These are phyloP conservation scores for Lotmaria passim DNA, from an alignment of 208 protist genomes.

Conservation along the genomic window DNA sequence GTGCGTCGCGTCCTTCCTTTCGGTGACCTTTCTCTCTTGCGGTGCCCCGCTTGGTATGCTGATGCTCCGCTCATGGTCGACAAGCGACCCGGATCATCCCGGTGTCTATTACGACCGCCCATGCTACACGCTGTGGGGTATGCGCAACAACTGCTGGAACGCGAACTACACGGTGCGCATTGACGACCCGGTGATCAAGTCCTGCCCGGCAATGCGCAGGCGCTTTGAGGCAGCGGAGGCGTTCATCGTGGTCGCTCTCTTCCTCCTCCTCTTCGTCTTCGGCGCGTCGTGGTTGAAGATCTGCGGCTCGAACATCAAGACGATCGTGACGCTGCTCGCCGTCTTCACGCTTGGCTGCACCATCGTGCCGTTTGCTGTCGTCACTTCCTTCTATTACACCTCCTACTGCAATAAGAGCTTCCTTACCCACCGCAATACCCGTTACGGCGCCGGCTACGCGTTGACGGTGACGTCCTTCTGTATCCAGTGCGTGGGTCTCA, in stretches of 20 bases:
- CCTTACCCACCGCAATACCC: conserved; percentile 33
- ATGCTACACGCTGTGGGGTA: conserved; percentile 72
- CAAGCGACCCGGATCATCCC: not conserved
- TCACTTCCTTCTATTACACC: conserved; percentile 60
- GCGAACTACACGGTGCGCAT: conserved; percentile 53
- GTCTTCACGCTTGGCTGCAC: conserved; percentile 51
- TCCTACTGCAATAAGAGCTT: conserved; percentile 56
- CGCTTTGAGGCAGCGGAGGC: conserved; percentile 61
- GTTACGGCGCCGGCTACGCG: conserved; percentile 55
- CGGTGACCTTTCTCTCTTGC: conserved; percentile 42
- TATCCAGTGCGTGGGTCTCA: conserved; percentile 49
- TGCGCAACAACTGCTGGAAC: conserved; percentile 45
- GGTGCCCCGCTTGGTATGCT: conserved; percentile 60
- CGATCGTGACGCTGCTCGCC: conserved; percentile 29
- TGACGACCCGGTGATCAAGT: conserved; percentile 28
- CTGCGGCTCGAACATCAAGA: conserved; percentile 46
- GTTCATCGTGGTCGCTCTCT: conserved; percentile 60
- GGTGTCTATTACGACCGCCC: conserved; percentile 5
- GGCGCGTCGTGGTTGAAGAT: conserved; percentile 43
- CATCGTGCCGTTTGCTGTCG: conserved; percentile 55
- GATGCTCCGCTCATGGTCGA: conserved; percentile 21
- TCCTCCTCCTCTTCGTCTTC: conserved; percentile 41
- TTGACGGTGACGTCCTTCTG: conserved; percentile 51
- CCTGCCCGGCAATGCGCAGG: conserved; percentile 40
- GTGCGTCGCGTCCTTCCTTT: conserved; percentile 49